phyloP scores from a whole-genome alignment of 805 yeast genomes.

The Ogataea parapolymorpha region DNA sequence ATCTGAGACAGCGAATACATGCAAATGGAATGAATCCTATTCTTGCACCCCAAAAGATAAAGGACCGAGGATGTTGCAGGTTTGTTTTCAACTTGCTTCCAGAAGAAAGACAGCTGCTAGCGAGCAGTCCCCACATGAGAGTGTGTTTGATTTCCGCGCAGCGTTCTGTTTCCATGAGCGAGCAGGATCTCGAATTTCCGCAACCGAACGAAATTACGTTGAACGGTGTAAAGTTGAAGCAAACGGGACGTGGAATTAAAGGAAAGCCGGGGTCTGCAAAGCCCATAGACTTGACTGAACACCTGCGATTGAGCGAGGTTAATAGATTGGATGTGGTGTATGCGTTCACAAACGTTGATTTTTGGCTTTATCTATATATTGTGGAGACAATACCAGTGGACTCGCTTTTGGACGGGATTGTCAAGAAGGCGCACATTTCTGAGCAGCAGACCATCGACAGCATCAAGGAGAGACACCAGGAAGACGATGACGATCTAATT shows the following conservation, averaged over 20 bases:
- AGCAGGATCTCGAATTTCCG: slow-evolving; percentile 58
- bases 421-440: slow-evolving; percentile 49
- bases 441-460: slow-evolving; percentile 41
- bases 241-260: slow-evolving; percentile 69
- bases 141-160: slow-evolving; percentile 57
- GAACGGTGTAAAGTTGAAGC: slow-evolving; percentile 49
- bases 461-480: slow-evolving; percentile 27
- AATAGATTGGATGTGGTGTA: slow-evolving; percentile 54
- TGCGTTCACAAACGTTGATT: slow-evolving; percentile 52
- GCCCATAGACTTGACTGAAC: slow-evolving; percentile 74
- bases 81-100: slow-evolving; percentile 41
- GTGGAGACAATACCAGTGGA: slow-evolving; percentile 48
- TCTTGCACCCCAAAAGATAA: slow-evolving; percentile 37
- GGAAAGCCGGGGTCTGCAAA: slow-evolving; percentile 73
- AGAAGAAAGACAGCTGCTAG: slow-evolving; percentile 40
- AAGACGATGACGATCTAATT: slow-evolving; percentile 66
- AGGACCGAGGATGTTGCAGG: slow-evolving; percentile 44
- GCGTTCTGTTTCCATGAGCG: slow-evolving; percentile 16
- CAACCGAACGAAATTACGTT: slow-evolving; percentile 63
- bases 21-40: slow-evolving; percentile 41
- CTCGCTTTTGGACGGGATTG: slow-evolving; percentile 39
- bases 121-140: slow-evolving; percentile 29
- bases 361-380: slow-evolving; percentile 52
- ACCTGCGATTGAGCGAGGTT: slow-evolving; percentile 24
- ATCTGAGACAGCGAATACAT: slow-evolving; percentile 43